phyloP scores from a whole-genome alignment of 1,284 basidiomycete genomes.

The Mycena citricolor region DNA sequence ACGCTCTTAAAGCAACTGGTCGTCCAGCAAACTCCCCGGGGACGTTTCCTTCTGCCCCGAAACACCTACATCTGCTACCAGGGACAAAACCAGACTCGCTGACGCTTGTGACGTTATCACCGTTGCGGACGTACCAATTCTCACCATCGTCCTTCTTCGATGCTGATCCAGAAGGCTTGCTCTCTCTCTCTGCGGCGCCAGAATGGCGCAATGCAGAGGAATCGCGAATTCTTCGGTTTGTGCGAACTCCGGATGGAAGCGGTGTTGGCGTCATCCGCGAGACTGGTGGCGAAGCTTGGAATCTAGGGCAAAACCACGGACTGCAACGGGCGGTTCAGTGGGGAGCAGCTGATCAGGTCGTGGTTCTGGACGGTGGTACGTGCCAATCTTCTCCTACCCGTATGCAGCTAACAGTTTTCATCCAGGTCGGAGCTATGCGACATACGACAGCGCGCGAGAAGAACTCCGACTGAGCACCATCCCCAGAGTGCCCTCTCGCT shows the following conservation, averaged over 20 bases:
- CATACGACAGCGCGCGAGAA: slow-evolving; percentile 37
- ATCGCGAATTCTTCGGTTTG: slow-evolving; percentile 54
- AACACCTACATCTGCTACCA: slow-evolving; percentile 55
- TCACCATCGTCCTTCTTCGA: slow-evolving; percentile 59
- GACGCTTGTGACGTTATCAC: slow-evolving; percentile 60
- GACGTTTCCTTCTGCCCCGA: slow-evolving; percentile 45
- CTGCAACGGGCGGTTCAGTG: slow-evolving; percentile 48
- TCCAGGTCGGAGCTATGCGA: slow-evolving; percentile 43
- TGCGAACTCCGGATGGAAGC: slow-evolving; percentile 73
- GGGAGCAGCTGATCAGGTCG: slow-evolving; percentile 58
- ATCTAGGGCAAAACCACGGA: slow-evolving; percentile 42
- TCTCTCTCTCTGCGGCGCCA: slow-evolving; percentile 37
- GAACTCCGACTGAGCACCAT: too few relatives aligned
- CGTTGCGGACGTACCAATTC: slow-evolving; percentile 57
- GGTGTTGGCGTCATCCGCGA: slow-evolving; percentile 66
- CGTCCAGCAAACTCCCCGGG: slow-evolving; percentile 60
- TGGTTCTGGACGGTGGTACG: slow-evolving; percentile 62
- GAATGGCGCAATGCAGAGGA: slow-evolving; percentile 48
- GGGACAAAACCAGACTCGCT: slow-evolving; percentile 43
- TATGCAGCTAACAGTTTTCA: slow-evolving; percentile 7
- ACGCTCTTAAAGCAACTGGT: slow-evolving; percentile 79
- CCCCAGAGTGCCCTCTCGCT: slow-evolving; percentile 43
- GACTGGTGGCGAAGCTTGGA: slow-evolving; percentile 64
- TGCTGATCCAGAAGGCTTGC: slow-evolving; percentile 53
- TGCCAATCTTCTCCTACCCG: slow-evolving; percentile 5